Conservation (phyloP, 176 grass and related monocot genomes). For the Oryza longistaminata region DNA sequence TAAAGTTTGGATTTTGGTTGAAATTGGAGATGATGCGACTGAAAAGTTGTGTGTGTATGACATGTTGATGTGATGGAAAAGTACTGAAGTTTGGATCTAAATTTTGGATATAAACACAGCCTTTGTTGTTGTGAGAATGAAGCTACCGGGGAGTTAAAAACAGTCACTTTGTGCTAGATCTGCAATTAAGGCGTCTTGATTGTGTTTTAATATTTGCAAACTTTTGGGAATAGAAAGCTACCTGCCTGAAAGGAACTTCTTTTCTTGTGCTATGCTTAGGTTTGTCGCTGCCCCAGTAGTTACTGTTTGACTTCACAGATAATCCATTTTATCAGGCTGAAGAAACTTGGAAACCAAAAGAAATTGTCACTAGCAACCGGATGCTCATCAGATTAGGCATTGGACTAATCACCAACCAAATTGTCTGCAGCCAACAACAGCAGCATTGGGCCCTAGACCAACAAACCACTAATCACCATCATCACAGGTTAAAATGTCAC, state of each 20-base stretch:
- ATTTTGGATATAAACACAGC: too few relatives aligned
- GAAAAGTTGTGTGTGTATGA: too few relatives aligned
- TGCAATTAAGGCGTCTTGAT: not conserved
- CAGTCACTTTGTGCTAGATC: not conserved
- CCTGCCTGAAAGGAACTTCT: not conserved
- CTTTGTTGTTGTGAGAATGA: not conserved
- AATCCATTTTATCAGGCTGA: not conserved
- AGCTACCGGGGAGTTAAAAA: not conserved
- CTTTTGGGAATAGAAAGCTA: conserved; percentile 12
- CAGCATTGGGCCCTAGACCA: not conserved
- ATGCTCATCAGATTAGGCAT: conserved; percentile 31
- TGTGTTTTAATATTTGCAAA: not conserved
- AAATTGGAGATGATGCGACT: too few relatives aligned
- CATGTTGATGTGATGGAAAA: too few relatives aligned
- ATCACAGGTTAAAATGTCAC: too few relatives aligned
- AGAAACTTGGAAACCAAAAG: not conserved
- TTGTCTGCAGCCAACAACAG: conserved; percentile 10
- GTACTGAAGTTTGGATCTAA: too few relatives aligned
- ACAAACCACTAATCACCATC: not conserved
- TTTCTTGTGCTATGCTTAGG: conserved; percentile 14
- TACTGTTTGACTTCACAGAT: not conserved
- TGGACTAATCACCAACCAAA: conserved; percentile 36
- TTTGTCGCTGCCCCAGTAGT: not conserved
- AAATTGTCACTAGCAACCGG: not conserved
- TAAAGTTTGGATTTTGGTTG: too few relatives aligned